Base-by-base conservation (phyloP, 2,329 filamentous ascomycete species). In the Penicillium sp. region DNA sequence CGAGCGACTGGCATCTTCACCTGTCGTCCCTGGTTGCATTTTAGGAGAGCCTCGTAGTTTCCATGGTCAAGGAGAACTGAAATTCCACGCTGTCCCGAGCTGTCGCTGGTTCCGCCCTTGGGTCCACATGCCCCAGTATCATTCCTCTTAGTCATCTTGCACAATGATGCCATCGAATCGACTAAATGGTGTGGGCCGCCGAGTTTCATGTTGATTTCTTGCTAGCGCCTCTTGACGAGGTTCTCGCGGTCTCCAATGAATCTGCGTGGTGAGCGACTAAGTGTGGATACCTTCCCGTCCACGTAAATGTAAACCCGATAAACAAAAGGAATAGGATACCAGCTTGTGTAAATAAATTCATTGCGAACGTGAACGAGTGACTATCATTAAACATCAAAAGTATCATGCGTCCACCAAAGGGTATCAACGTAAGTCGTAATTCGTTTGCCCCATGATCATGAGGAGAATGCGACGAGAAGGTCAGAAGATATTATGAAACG, bases 371-470 rank as follows among this genome's bases (percentile, higher is more conserved):
- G 16, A 57, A 50, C 22, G 45, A 56, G 51, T 27, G 54, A 50
- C 48, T 44, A 44, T 45, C 43, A 53, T 35, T 36, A 43, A 41
- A 39, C 51, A 49, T 14, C 43, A 48, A 42, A 53, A 50, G 38
- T 36, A 53, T 44, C 35, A 51, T 53, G 47, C 45, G 31, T 57
- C 51, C 52, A 48, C 52, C 55, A 36, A 36, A 57, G 61, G 61
- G 61, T 63, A 63, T 63, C 60, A 63, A 56, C 54, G 50, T 57
- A 55, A 62, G 51, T 62, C 61, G 53, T 62, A 52, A 62, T 51
- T 57, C 57, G 43, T 61, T 38, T 25, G 13, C 46, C 54, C 49
- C 50, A 46, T 53, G 1, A 56, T 49, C 18, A 47, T 36, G 47
- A 60, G 47, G 44, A 47, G 46, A 58, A 53, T 50, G 46, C 55